Evolutionary conservation across 768 basidiomycete genomes (phyloP).

Genomic region (Pisolithus microcarpus): DNA sequence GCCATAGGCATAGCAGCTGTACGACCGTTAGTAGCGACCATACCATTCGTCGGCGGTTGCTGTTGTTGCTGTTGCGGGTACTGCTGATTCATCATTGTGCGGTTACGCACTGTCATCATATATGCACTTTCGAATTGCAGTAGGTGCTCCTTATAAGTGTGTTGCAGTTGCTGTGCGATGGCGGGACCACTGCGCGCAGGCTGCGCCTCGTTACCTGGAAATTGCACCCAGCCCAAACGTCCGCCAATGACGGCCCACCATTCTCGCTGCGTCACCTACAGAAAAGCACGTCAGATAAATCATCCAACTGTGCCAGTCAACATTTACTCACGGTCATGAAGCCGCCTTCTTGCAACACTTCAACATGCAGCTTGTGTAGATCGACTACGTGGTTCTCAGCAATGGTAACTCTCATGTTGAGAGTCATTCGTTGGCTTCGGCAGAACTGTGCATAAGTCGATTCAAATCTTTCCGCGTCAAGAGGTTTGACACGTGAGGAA

Average conservation of each 20-base stretch:
- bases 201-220: constrained; percentile 53
- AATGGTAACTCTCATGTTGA: constrained; percentile 35
- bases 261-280: constrained; percentile 50
- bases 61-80: constrained; percentile 11
- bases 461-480: constrained; percentile 50
- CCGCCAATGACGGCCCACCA: constrained; percentile 62
- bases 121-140: constrained; percentile 51
- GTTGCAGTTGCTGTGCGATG: constrained; percentile 51
- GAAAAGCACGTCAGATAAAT: constrained; percentile 4
- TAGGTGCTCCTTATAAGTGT: constrained; percentile 56
- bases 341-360: constrained; percentile 57
- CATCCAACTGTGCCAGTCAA: neutral
- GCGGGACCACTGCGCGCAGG: constrained; percentile 58
- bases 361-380: constrained; percentile 48
- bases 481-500: constrained; percentile 22
- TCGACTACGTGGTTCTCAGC: constrained; percentile 55
- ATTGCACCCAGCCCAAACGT: constrained; percentile 58
- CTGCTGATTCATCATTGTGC: neutral
- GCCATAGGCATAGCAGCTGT: constrained; percentile 5
- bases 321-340: constrained; percentile 32
- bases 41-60: constrained; percentile 11
- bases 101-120: constrained; percentile 31
- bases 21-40: constrained; percentile 6
- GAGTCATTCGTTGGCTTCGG: constrained; percentile 32
- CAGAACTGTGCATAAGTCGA: constrained; percentile 44